Evolutionary conservation across 805 yeast species (phyloP), one percentile per base, ranked within the genome.

Genomic region (Candida silvicultrix): DNA sequence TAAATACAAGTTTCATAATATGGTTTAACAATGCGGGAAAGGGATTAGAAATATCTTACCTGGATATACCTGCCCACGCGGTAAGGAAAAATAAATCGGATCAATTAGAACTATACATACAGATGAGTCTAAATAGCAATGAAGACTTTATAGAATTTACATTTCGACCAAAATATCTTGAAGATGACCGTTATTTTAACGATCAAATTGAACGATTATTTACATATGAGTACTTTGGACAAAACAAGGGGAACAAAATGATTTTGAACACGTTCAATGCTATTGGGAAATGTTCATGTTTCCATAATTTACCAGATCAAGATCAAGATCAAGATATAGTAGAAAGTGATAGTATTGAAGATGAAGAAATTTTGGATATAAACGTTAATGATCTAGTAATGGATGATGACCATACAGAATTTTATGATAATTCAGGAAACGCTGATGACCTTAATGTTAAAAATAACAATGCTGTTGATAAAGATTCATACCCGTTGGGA

Each of bases 181-280:
- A 64, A 44, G 57, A 56, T 44, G 73, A 69, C 32, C 55, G 71
- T 38, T 65, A 62, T 44, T 65, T 62, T 44, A 66, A 64, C 46
- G 55, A 60, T 7, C 52, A 57, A 12, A 57, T 65, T 4, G 73
- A 70, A 37, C 53, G 55, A 5, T 50, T 70, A 11, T 70, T 70
- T 53, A 65, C 66, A 0, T 63, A 59, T 50, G 59, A 57, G 18
- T 58, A 58, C 47, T 69, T 68, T 54, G 75, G 75, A 0, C 55
- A 63, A 15, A 69, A 69, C 45, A 58, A 67, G 48, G 73, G 74
- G 5, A 69, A 68, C 41, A 64, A 62, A 19, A 49, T 70, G 62
- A 68, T 71, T 2, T 53, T 50, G 12, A 62, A 60, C 43, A 64
- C 72, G 21, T 69, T 65, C 49, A 57, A 60, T 16, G 71, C 73